Evolutionary conservation across 129 eudicot species (phyloP).

Genomic region (Flaveria linearis): DNA sequence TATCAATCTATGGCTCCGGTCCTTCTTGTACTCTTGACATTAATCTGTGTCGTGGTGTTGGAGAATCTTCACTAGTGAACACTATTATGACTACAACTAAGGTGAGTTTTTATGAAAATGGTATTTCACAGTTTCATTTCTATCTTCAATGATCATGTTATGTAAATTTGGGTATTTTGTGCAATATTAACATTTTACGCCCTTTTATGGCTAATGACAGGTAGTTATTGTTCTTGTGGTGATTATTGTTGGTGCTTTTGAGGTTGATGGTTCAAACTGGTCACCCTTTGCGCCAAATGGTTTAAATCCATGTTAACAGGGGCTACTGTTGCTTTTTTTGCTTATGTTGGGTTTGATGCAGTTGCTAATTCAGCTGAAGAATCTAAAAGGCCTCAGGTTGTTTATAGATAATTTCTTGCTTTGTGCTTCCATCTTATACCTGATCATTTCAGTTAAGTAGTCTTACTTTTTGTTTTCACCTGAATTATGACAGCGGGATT

Average conservation of each 20-base stretch:
- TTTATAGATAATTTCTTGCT: not conserved
- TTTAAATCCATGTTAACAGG: conserved; percentile 76
- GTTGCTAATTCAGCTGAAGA: conserved; percentile 99
- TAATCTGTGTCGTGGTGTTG: conserved; percentile 83
- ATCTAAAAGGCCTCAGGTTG: conserved; percentile 91
- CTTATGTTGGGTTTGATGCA: conserved; percentile 98
- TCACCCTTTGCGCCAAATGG: conserved; percentile 92
- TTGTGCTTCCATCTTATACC: not conserved
- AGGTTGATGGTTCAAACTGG: conserved; percentile 91
- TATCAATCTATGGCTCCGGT: conserved; percentile 84
- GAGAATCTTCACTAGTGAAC: conserved; percentile 79
- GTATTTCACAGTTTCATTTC: not conserved
- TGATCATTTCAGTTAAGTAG: not conserved
- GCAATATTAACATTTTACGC: not conserved
- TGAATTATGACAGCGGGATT: conserved; percentile 62
- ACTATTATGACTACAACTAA: conserved; percentile 85
- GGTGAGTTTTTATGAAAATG: conserved; percentile 40
- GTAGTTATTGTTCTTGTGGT: conserved; percentile 82
- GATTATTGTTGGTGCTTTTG: conserved; percentile 71
- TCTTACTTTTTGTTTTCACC: not conserved
- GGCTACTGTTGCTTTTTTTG: conserved; percentile 92
- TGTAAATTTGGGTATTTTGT: not conserved
- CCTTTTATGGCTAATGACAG: conserved; percentile 54
- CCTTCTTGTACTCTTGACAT: conserved; percentile 66
- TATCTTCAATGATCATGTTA: not conserved